Evolutionary conservation across 352 stramenopile genomes (phyloP).

Genomic region (Phytophthora constricta): DNA sequence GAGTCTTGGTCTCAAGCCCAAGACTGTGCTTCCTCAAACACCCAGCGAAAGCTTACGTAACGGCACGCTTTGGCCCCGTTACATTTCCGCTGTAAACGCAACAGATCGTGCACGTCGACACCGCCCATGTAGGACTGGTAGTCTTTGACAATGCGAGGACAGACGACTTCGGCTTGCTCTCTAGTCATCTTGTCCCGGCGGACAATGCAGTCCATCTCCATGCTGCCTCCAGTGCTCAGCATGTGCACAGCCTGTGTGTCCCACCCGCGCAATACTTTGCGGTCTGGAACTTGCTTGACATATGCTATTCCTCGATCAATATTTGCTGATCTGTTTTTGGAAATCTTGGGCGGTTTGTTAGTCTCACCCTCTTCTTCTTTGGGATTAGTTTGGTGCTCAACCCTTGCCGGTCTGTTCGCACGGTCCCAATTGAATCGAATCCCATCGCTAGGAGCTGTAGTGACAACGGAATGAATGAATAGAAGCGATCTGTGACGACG

Average conservation of each 20-base stretch:
- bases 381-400: constrained; percentile 13
- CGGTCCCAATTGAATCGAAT: constrained; percentile 19
- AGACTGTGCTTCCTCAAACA: no score
- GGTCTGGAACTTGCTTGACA: background rate
- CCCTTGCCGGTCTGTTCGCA: constrained; percentile 11
- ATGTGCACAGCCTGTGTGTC: constrained; percentile 14
- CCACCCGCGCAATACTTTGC: constrained; percentile 5
- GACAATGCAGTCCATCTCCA: constrained; percentile 4
- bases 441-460: constrained; percentile 22
- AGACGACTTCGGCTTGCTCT: constrained; percentile 2
- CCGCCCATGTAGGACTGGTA: constrained; percentile 17
- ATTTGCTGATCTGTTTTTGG: constrained; percentile 5
- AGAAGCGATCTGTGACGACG: constrained; percentile 19
- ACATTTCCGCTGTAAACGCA: constrained; percentile 12
- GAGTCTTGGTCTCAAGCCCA: no score
- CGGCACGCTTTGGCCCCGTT: no score
- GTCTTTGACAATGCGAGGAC: constrained; percentile 10
- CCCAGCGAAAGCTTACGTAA: no score
- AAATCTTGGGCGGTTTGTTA: constrained; percentile 15
- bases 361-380: constrained; percentile 16
- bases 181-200: constrained; percentile 2
- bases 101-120: constrained; percentile 9
- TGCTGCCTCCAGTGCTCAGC: constrained; percentile 1
- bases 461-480: constrained; percentile 6
- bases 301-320: constrained; percentile 7